Percentiles rank a stretch among this genome's conserved stretches.
These are phyloP conservation scores for Volvariella surrecta DNA, from an alignment of 1,284 basidiomycete genomes.

Conservation along the genomic window DNA sequence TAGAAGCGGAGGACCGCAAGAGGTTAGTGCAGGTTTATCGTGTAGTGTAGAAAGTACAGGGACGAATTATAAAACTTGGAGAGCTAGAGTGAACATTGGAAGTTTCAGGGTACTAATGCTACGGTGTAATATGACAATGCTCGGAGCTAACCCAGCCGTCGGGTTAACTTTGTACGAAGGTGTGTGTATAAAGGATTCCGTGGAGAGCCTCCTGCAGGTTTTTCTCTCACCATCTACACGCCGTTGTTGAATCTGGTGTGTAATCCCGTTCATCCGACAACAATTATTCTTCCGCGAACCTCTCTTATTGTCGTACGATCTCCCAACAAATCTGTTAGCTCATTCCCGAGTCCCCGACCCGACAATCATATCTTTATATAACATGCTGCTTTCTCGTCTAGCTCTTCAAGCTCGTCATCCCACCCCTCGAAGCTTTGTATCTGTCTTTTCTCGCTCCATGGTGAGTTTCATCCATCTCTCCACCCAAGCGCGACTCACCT, in stretches of 20 bases:
- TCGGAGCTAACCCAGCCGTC: slow-evolving; percentile 4
- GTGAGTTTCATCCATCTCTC: slow-evolving; percentile 21
- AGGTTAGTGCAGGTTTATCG: no score
- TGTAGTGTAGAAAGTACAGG: no score
- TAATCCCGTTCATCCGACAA: slow-evolving; percentile 5
- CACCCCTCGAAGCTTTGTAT: slow-evolving; percentile 29
- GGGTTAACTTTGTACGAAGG: background rate
- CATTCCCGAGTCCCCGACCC: background rate
- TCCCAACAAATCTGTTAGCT: background rate
- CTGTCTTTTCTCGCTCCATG: slow-evolving; percentile 38
- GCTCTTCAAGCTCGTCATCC: slow-evolving; percentile 25
- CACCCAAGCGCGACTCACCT: slow-evolving; percentile 5
- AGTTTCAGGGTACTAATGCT: no score
- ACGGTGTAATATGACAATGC: background rate
- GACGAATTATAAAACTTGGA: no score
- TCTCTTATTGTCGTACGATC: slow-evolving; percentile 5
- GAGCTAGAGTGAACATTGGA: no score
- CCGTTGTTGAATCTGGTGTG: background rate
- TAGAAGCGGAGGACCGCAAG: no score
- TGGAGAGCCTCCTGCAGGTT: background rate
- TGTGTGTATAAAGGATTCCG: background rate
- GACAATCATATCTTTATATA: slow-evolving; percentile 11
- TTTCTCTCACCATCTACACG: no score
- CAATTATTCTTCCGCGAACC: slow-evolving; percentile 3
- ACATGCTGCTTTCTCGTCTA: slow-evolving; percentile 31